A percentile compares a stretch with the other conserved stretches of the same genome.
These are phyloP conservation scores for Diplocarpon mali DNA, from an alignment of 2,329 filamentous ascomycete species.

Conservation along the genomic window DNA sequence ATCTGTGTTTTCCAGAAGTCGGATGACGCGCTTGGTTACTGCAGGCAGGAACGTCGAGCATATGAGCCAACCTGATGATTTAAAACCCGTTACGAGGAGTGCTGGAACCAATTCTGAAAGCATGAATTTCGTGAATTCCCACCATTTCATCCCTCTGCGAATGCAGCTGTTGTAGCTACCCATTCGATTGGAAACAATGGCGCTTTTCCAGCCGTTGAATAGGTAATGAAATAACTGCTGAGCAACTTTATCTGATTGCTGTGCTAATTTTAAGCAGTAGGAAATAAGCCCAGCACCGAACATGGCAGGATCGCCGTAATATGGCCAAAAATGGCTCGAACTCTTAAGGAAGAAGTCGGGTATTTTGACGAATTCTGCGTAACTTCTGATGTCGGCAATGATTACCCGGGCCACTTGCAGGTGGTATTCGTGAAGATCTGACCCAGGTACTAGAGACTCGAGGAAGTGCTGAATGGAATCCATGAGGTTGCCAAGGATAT, in stretches of 20 bases:
- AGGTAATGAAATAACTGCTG: slow-evolving; percentile 24
- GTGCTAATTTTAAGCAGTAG: slow-evolving; percentile 19
- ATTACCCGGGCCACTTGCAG: slow-evolving; percentile 18
- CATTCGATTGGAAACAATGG: slow-evolving; percentile 11
- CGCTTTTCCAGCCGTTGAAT: slow-evolving; percentile 20
- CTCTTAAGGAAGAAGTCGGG: slow-evolving; percentile 20
- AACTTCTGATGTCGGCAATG: slow-evolving; percentile 18
- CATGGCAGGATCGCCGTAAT: slow-evolving; percentile 21
- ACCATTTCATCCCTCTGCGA: slow-evolving; percentile 15
- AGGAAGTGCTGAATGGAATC: slow-evolving; percentile 20
- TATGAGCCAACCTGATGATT: slow-evolving; percentile 17
- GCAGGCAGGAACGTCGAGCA: slow-evolving; percentile 19
- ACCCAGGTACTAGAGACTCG: slow-evolving; percentile 12
- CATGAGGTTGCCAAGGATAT: slow-evolving; percentile 19
- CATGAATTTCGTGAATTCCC: slow-evolving; percentile 20
- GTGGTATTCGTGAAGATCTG: slow-evolving; percentile 15
- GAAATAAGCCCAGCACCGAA: slow-evolving; percentile 22
- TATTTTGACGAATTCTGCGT: slow-evolving; percentile 19
- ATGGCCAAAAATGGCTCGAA: slow-evolving; percentile 22
- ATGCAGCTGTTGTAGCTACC: slow-evolving; percentile 13
- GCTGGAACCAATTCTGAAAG: slow-evolving; percentile 21
- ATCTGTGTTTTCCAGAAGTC: slow-evolving; percentile 6
- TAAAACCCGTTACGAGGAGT: slow-evolving; percentile 18
- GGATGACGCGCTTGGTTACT: slow-evolving; percentile 7
- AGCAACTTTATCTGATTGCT: slow-evolving; percentile 12